Evolutionary conservation across 306 rosid genomes (phyloP).

Genomic region (Hippophae rhamnoides): DNA sequence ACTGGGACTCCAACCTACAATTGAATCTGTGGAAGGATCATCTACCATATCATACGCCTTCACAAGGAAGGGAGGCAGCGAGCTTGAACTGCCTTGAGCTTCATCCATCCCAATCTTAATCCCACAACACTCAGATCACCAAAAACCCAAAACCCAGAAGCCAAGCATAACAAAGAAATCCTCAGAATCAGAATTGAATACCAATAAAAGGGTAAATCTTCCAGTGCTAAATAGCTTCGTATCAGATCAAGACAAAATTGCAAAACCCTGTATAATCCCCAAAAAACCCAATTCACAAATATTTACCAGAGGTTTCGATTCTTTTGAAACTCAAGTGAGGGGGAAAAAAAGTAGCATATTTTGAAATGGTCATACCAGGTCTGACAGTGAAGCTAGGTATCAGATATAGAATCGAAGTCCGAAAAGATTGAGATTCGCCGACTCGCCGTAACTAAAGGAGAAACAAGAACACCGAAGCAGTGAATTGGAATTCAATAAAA

Average conservation of each 20-base stretch:
- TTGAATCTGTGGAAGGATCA: conserved; percentile 46
- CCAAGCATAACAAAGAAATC: conserved; percentile 9
- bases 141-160: conserved; percentile 26
- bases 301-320: not conserved
- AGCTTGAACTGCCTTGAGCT: conserved; percentile 43
- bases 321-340: conserved; percentile 2
- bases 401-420: no score
- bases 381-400: no score
- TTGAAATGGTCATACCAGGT: not conserved
- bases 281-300: conserved; percentile 4
- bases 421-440: no score
- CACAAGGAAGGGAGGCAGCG: conserved; percentile 65
- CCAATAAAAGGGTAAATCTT: not conserved
- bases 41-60: conserved; percentile 90
- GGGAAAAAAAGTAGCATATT: not conserved
- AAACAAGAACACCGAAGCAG: no score
- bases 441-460: no score
- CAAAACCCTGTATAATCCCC: not conserved
- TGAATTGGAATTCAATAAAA: no score
- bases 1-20: conserved; percentile 66
- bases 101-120: conserved; percentile 57
- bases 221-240: not conserved
- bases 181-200: not conserved
- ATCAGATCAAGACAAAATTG: not conserved
- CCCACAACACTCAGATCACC: conserved; percentile 14